Evolutionary conservation across 768 basidiomycete species (phyloP).

Genomic region (Coprinopsis marcescibilis): DNA sequence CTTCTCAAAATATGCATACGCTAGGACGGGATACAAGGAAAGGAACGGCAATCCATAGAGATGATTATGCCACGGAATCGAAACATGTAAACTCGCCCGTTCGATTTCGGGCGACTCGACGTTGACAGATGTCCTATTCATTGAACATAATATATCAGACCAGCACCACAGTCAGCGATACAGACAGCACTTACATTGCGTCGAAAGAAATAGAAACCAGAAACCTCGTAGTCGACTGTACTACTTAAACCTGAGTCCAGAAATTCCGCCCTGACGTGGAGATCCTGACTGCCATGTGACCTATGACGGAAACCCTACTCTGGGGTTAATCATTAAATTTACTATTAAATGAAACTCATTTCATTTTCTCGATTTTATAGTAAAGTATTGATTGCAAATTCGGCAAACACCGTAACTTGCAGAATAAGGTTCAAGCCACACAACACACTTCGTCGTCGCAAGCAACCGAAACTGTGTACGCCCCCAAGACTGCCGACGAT

Average conservation of each 20-base stretch:
- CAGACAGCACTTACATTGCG: neutral
- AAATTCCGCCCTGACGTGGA: constrained; percentile 8
- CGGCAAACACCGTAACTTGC: constrained; percentile 20
- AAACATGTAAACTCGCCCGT: constrained; percentile 57
- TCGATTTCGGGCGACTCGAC: constrained; percentile 66
- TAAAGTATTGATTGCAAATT: neutral
- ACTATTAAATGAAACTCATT: neutral
- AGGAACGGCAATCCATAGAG: constrained; percentile 75
- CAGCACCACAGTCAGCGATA: too few species aligned
- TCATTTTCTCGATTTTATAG: too few species aligned
- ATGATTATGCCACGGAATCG: constrained; percentile 64
- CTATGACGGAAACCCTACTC: neutral
- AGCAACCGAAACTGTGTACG: constrained; percentile 8
- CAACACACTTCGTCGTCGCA: neutral
- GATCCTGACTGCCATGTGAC: constrained; percentile 3
- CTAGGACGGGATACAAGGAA: constrained; percentile 75
- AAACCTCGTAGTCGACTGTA: neutral
- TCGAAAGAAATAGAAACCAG: neutral
- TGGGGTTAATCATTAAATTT: neutral
- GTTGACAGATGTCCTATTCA: constrained; percentile 38
- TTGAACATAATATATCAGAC: neutral
- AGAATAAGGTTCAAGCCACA: constrained; percentile 32
- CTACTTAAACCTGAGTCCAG: neutral
- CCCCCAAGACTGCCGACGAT: constrained; percentile 36
- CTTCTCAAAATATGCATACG: constrained; percentile 86